Evolutionary conservation across 495 filamentous ascomycete genomes (phyloP).

Genomic region (Trichocladium antarcticum): DNA sequence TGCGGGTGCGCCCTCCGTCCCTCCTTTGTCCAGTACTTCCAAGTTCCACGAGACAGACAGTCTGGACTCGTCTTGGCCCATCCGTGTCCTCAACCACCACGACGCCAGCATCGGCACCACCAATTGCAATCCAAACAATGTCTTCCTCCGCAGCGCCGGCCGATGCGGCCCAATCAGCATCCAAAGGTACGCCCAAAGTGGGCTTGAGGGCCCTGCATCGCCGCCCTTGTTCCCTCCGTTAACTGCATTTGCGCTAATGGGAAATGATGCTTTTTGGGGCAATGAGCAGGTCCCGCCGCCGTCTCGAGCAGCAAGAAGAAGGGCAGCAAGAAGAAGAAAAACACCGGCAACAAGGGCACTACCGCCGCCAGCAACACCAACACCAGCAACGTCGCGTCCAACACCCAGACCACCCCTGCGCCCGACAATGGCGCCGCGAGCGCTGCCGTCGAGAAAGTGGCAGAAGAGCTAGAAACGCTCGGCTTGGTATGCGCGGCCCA

Average conservation of each 20-base stretch:
- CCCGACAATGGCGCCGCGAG: conserved; percentile 29
- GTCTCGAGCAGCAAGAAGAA: conserved; percentile 11
- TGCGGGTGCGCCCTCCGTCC: conserved; percentile 1
- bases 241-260: conserved; percentile 20
- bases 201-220: conserved; percentile 6
- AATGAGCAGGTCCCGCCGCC: conserved; percentile 10
- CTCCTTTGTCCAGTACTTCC: neutral
- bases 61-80: conserved; percentile 3
- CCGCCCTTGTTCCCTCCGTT: conserved; percentile 4
- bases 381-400: neutral
- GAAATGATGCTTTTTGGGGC: conserved; percentile 3
- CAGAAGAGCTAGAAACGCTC: conserved; percentile 22
- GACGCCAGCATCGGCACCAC: conserved; percentile 2
- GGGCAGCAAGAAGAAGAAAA: conserved; percentile 52
- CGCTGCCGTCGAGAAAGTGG: conserved; percentile 21
- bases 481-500: conserved; percentile 17
- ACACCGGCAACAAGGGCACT: conserved; percentile 54
- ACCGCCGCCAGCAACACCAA: conserved; percentile 19
- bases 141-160: conserved; percentile 18
- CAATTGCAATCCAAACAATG: conserved; percentile 19
- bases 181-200: conserved; percentile 17
- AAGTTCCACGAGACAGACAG: neutral
- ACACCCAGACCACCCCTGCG: neutral
- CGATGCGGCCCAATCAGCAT: conserved; percentile 18
- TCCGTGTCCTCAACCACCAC: conserved; percentile 6